Evolutionary conservation across 176 grass and related monocot species (phyloP), one percentile per base, ranked within the genome.

Genomic region (Coix lacrymajobi): DNA sequence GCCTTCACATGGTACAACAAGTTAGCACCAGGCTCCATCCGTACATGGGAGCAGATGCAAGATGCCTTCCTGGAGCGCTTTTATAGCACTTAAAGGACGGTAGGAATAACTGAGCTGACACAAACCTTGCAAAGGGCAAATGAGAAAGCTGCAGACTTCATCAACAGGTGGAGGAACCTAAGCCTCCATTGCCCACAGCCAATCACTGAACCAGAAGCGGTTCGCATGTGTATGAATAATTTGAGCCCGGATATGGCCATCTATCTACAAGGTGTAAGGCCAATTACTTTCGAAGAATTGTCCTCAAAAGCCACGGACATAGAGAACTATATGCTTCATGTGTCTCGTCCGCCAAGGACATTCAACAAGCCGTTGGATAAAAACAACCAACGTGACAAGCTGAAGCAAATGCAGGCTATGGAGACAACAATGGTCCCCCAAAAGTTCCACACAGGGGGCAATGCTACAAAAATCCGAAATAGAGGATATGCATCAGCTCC

Each of bases 401-500:
- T n/a, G n/a, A 56, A 24, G 1, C 52, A 57, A 49, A 19, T 49
- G 46, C 4, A 83, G 26, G 40, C 30, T 0, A 51, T 75, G 70
- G 70, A 83, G 1, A 1, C 30, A 1, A 65, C 8, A 0, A 0
- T 10, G 0, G 0, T 1, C 32, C 0, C 20, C n/a, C n/a, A 22
- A 4, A 32, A 16, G 0, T 48, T 63, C 5, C 28, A 63, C 0
- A 13, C 13, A 0, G 0, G 34, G 6, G 22, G 48, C 11, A 5
- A 7, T 2, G 0, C 6, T 6, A 2, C 6, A 3, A 58, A 34
- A 61, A 62, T 36, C 1, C 4, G 16, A 1, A 57, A 33, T 0
- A 41, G 17, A 0, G 16, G 0, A 0, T 4, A 11, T 1, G 1
- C 68, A 7, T 4, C 0, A 2, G 4, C 10, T 32, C 6, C 2